Base-by-base conservation (phyloP, 108 stramenopile species). In the Poteriospumella lacustris region DNA sequence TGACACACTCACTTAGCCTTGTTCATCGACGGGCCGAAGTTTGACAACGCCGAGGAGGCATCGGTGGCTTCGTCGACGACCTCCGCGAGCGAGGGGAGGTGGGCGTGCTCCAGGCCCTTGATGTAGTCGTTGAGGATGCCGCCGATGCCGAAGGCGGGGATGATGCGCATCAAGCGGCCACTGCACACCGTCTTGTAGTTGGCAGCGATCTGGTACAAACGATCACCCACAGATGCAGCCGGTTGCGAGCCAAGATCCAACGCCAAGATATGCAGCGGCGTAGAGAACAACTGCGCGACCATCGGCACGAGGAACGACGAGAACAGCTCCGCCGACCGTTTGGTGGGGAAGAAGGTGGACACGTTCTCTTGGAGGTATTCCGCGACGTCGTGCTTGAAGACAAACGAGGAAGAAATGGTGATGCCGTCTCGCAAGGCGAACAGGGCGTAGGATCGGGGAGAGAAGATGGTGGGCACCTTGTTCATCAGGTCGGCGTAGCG, bases 241-340 rank as follows among this genome's bases (percentile, higher is more conserved):
- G 59, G 59, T 0, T 60, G 59, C 9, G 59, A 60, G n/a, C 33
- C 28, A 26, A 60, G 28, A 33, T 60, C 59, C 59, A 60, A 33
- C 5, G 59, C 28, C 31, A 60, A 33, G 9, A 60, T 60, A n/a
- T 60, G 59, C 24, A 60, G 59, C 31, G 59, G 59, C 5, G 59
- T 60, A 33, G 59, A 60, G 59, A n/a, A 9, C 9, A 60, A 33
- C 59, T 60, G 59, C 19, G 59, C 59, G 59, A 60, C 3, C 59
- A 60, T 60, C 31, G 59, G 59, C 19, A 60, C 59, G 19, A 33
- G 31, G n/a, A 60, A 60, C 0, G 59, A 60, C 31, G 59, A 26
- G 59, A 33, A 26, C 0, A 60, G 59, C 31, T 60, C 59, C 31
- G 59, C 59, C 5, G 28, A 33, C 0, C 33, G 9, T 26, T 12